Evolutionary conservation across 73 alveolate genomes (phyloP), one percentile per base, ranked within the genome.

Genomic region (Stentor coeruleus): DNA sequence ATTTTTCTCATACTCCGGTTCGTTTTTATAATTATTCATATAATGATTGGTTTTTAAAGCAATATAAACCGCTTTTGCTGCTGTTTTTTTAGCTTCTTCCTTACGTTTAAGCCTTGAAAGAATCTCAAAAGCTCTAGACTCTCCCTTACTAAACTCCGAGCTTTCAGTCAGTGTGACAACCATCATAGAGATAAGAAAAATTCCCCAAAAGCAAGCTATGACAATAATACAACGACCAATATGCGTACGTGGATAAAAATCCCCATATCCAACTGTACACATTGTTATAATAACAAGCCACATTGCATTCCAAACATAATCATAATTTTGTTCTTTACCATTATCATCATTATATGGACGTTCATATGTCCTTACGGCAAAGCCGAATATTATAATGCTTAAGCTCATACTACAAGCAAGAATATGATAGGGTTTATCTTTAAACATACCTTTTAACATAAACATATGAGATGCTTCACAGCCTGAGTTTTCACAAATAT

Each of bases 241-340:
- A 76, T 91, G 94, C 35, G 99, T 97, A 42, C 93, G 87, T 26
- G 99, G 98, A 83, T 88, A 95, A 84, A 85, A 93, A 89, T 97
- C 99, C 36, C 99, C 99, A 91, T 92, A 97, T 74, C 99, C 99
- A 30, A 97, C 96, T 35, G 98, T 91, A 81, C 97, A 92, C 90
- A 94, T 91, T 37, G 99, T 97, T 31, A 97, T 93, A 3, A 97
- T 93, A 39, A 92, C 92, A 74, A 84, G 84, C 99, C 99, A 97
- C 82, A 96, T 84, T 0, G 97, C 92, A 86, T 96, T 97, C 31
- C 93, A 84, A 20, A 90, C 66, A 76, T 87, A 75, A 75, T 75
- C 58, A 40, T 39, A 75, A 38, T 75, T 75, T n/a, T 39, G 72
- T 39, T 86, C 74, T 37, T 39, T 76, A 39, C 79, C 83, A 38